phyloP scores from a whole-genome alignment of 1,284 basidiomycete genomes.

The Apiotrichum gracile region DNA sequence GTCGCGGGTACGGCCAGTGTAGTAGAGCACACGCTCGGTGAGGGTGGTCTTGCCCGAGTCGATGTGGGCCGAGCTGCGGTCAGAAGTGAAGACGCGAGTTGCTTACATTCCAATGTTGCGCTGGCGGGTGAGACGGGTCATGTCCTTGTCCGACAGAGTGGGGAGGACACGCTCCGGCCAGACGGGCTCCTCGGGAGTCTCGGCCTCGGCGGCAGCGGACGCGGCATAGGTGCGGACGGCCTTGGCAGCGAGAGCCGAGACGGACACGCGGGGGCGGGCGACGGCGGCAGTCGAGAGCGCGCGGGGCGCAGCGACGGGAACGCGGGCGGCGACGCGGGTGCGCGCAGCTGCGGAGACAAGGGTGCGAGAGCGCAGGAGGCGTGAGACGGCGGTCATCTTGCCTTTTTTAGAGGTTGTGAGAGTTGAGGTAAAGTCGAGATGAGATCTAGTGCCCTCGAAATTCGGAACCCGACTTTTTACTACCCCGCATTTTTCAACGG shows the following conservation, averaged over 20 bases:
- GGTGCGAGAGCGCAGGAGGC: conserved; percentile 9
- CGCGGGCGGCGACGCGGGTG: background rate
- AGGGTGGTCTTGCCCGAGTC: conserved; percentile 98
- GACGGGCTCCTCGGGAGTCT: conserved; percentile 17
- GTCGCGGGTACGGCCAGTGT: conserved; percentile 90
- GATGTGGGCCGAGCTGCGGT: conserved; percentile 69
- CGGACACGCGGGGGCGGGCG: conserved; percentile 5
- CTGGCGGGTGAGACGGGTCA: conserved; percentile 38
- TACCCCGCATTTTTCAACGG: background rate
- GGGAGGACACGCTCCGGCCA: conserved; percentile 44
- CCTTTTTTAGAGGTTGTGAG: conserved; percentile 3
- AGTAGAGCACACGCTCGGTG: conserved; percentile 91
- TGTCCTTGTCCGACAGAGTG: conserved; percentile 33
- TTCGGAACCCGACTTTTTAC: background rate
- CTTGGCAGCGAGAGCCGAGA: background rate
- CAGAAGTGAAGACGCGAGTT: background rate
- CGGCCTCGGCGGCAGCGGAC: conserved; percentile 18
- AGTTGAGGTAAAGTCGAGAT: background rate
- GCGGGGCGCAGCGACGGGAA: background rate
- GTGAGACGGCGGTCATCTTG: conserved; percentile 16
- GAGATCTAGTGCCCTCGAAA: background rate
- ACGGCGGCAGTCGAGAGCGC: conserved; percentile 3
- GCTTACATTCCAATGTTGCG: conserved; percentile 49
- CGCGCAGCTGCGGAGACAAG: background rate
- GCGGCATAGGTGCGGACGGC: conserved; percentile 20